Percentiles rank a stretch among this genome's conserved stretches.
Conservation (phyloP, 176 grass and related monocot species). For the Bothriochloa decipiens region DNA sequence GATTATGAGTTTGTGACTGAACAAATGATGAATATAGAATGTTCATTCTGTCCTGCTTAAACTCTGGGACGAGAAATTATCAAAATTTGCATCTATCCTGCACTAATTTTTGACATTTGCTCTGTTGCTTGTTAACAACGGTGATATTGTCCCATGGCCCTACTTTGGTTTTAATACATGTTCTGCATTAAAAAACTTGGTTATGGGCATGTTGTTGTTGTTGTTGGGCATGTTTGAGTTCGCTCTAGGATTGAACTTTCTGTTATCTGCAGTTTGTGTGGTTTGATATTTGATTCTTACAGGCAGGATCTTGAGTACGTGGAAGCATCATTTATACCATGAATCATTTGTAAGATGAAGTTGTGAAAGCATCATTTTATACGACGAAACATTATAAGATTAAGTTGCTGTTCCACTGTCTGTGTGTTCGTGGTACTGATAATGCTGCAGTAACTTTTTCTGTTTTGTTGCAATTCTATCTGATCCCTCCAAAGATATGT, state of each 20-base stretch:
- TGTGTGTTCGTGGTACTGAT: neutral
- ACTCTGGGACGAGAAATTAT: neutral
- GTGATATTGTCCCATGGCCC: too few species aligned
- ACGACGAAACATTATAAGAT: too few species aligned
- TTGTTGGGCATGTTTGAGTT: neutral
- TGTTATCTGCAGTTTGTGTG: neutral
- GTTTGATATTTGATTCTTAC: slow-evolving; percentile 24
- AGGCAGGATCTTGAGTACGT: neutral
- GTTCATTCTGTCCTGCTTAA: neutral
- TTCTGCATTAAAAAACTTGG: neutral
- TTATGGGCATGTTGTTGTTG: too few species aligned
- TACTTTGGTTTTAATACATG: neutral
- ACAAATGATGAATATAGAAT: neutral
- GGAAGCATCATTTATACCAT: neutral
- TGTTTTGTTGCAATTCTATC: neutral
- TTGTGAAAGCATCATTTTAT: neutral
- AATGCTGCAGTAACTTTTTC: neutral
- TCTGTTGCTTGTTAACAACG: neutral
- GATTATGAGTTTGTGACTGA: slow-evolving; percentile 1
- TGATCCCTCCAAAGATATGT: neutral
- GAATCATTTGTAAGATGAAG: neutral
- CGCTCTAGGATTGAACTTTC: neutral
- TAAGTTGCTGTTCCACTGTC: too few species aligned
- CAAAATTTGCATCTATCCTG: neutral
- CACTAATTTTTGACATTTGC: neutral